Evolutionary conservation across 1,139 yeast species (phyloP).

Genomic region (Candida tetrigidarum): DNA sequence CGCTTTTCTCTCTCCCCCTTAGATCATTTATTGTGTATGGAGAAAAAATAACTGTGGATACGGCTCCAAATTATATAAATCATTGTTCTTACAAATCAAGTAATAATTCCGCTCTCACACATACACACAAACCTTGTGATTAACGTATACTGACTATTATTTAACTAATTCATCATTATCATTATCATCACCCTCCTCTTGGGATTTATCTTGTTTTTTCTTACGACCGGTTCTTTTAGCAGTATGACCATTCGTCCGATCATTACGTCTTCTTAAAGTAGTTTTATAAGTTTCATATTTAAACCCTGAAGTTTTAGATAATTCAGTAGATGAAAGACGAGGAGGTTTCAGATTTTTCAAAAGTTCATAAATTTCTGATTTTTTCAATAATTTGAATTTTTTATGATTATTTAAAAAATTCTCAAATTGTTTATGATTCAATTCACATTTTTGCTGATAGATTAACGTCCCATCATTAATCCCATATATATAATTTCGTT

Average conservation of each 20-base stretch:
- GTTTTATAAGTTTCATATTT: conserved; percentile 4
- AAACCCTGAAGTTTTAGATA: not conserved
- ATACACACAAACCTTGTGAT: no score
- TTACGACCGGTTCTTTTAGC: not conserved
- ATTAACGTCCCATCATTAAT: not conserved
- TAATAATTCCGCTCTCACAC: not conserved
- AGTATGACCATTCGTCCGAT: conserved; percentile 1
- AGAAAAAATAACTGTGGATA: no score
- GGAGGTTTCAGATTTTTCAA: conserved; percentile 4
- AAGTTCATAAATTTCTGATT: not conserved
- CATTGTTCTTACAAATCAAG: not conserved
- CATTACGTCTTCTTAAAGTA: conserved; percentile 1
- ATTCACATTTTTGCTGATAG: not conserved
- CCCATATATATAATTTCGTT: conserved; percentile 5
- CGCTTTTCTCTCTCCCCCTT: no score
- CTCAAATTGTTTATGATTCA: conserved; percentile 1
- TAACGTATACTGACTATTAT: no score
- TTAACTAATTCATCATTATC: not conserved
- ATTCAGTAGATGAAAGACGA: conserved; percentile 1
- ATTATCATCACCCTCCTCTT: not conserved
- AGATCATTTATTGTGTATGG: no score
- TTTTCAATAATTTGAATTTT: not conserved
- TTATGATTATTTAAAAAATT: not conserved
- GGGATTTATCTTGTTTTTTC: not conserved
- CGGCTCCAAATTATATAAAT: no score